phyloP scores from a whole-genome alignment of 306 rosid species.

The Crotalaria pallida region DNA sequence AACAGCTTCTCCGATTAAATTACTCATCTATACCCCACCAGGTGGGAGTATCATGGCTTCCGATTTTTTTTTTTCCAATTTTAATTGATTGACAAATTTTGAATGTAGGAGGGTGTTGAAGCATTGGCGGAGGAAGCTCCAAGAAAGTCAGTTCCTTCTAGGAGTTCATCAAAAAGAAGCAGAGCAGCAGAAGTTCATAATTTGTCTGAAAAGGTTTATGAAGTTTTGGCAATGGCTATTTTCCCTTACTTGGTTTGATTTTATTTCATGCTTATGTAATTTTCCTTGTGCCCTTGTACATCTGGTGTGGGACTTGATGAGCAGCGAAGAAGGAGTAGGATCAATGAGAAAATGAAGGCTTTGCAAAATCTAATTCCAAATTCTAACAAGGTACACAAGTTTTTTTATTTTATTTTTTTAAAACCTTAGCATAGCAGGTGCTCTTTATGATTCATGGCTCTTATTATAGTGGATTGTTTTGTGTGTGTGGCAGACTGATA shows the following conservation, averaged over 20 bases:
- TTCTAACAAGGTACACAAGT: slow-evolving; percentile 68
- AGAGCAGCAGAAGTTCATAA: slow-evolving; percentile 99
- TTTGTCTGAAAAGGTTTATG: slow-evolving; percentile 81
- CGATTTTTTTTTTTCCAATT: too few relatives aligned
- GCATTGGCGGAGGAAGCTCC: slow-evolving; percentile 54
- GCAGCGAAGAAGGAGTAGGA: slow-evolving; percentile 97
- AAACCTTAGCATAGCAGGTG: background rate
- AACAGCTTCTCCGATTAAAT: too few relatives aligned
- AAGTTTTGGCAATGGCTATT: background rate
- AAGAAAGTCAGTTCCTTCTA: slow-evolving; percentile 29
- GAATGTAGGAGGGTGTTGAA: slow-evolving; percentile 68
- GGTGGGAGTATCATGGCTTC: too few relatives aligned
- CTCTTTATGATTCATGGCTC: background rate
- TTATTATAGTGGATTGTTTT: background rate
- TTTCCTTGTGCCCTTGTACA: slow-evolving; percentile 13
- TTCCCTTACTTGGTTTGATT: background rate
- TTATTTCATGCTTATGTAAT: background rate
- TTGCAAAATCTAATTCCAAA: slow-evolving; percentile 90
- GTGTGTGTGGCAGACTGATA: slow-evolving; percentile 62
- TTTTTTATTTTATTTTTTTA: too few relatives aligned
- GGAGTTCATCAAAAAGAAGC: slow-evolving; percentile 82
- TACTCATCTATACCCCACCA: too few relatives aligned
- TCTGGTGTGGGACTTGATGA: slow-evolving; percentile 23
- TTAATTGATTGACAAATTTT: background rate
- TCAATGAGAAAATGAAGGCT: slow-evolving; percentile 94